Conservation (phyloP, 208 protist genomes). For the Leishmania braziliensis region DNA sequence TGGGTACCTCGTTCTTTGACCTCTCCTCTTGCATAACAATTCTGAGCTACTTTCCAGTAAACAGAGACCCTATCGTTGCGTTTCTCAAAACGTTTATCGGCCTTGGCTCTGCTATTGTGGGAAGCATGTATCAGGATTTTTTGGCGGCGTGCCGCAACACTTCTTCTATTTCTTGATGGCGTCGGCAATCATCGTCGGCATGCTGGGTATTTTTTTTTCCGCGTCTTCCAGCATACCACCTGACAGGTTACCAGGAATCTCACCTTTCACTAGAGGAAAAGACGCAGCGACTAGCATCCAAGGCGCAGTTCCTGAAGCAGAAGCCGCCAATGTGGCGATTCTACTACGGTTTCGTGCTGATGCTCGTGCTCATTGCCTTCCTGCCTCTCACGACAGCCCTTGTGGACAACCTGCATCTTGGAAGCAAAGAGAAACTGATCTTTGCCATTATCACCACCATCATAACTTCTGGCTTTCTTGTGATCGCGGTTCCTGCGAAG, state of each 20-base stretch:
- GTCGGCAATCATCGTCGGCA: slow-evolving; percentile 30
- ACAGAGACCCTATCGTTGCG: slow-evolving; percentile 48
- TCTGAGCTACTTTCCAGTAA: slow-evolving; percentile 53
- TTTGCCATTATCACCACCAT: slow-evolving; percentile 49
- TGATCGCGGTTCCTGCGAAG: slow-evolving; percentile 28
- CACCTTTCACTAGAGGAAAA: slow-evolving; percentile 37
- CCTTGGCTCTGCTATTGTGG: slow-evolving; percentile 61
- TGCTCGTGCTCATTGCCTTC: slow-evolving; percentile 60
- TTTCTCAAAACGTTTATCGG: slow-evolving; percentile 70
- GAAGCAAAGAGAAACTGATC: neutral
- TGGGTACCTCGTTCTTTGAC: slow-evolving; percentile 53
- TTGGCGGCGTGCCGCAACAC: slow-evolving; percentile 18
- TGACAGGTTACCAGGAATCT: slow-evolving; percentile 51
- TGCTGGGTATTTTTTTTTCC: slow-evolving; percentile 46
- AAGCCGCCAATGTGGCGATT: slow-evolving; percentile 65
- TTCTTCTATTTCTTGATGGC: slow-evolving; percentile 73
- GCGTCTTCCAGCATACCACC: slow-evolving; percentile 60
- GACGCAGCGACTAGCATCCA: slow-evolving; percentile 18
- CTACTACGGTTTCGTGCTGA: slow-evolving; percentile 52
- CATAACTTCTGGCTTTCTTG: slow-evolving; percentile 22
- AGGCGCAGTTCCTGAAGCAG: slow-evolving; percentile 51
- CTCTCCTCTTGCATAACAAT: slow-evolving; percentile 50
- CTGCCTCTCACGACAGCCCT: slow-evolving; percentile 52
- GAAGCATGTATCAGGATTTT: slow-evolving; percentile 54
- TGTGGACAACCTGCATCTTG: slow-evolving; percentile 40